A percentile compares a stretch with the other conserved stretches of the same genome.
phyloP scores from a whole-genome alignment of 805 yeast species.

The Ogataea wickerhamii region DNA sequence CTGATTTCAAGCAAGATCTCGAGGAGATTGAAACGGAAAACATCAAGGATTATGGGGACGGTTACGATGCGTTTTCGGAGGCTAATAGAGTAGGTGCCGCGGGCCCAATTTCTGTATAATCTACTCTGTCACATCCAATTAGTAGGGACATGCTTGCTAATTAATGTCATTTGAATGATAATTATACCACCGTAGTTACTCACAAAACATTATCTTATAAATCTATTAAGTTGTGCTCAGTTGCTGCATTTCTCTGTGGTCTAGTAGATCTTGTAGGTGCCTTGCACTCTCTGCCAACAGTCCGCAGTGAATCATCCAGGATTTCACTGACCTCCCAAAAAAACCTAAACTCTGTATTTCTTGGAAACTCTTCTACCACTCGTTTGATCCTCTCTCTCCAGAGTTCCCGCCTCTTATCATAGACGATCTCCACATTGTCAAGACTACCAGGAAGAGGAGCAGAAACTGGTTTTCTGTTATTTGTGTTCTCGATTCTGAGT shows the following conservation, averaged over 20 bases:
- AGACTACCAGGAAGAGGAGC: conserved; percentile 3
- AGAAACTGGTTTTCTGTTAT: not conserved
- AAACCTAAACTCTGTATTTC: conserved; percentile 35
- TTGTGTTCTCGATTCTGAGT: not conserved
- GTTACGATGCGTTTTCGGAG: conserved; percentile 38
- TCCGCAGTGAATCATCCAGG: conserved; percentile 30
- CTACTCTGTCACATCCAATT: too few relatives aligned
- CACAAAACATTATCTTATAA: conserved; percentile 1
- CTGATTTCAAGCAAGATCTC: conserved; percentile 51
- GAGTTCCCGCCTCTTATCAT: conserved; percentile 48
- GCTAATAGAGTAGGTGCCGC: conserved; percentile 19
- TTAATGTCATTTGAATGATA: not conserved
- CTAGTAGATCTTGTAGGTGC: not conserved
- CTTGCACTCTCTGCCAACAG: conserved; percentile 7
- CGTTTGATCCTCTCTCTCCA: conserved; percentile 55
- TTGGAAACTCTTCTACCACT: conserved; percentile 40
- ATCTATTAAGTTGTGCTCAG: conserved; percentile 2
- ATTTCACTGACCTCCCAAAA: conserved; percentile 44
- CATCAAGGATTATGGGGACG: conserved; percentile 75
- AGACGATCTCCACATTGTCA: conserved; percentile 15
- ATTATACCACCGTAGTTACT: too few relatives aligned
- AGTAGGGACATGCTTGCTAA: too few relatives aligned
- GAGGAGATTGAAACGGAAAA: conserved; percentile 51
- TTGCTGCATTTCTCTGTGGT: not conserved
- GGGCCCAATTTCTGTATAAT: not conserved